Evolutionary conservation across 257 asterid species (phyloP).

Genomic region (Thymus quinquecostatus): DNA sequence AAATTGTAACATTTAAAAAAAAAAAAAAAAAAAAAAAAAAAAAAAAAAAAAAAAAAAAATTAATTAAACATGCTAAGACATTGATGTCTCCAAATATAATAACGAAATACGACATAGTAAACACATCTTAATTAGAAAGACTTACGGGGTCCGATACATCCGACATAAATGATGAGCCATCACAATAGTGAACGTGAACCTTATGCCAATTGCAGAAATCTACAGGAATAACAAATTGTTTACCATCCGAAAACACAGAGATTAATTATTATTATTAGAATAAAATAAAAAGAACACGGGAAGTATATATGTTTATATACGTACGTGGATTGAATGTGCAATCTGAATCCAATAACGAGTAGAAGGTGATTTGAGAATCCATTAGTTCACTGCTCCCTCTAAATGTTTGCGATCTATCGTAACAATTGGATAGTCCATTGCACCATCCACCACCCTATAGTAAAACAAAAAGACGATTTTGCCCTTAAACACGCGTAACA

Average conservation of each 20-base stretch:
- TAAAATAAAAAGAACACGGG: too few species aligned
- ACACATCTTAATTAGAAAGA: not conserved
- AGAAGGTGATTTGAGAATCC: not conserved
- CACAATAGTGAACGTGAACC: conserved; percentile 39
- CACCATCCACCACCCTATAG: conserved; percentile 47
- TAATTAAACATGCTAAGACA: not conserved
- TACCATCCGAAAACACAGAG: not conserved
- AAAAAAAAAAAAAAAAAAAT: too few species aligned
- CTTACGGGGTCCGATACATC: conserved; percentile 43
- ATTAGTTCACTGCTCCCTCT: conserved; percentile 5
- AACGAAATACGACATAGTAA: not conserved
- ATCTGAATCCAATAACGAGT: conserved; percentile 1
- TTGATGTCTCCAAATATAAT: too few species aligned
- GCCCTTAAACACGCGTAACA: too few species aligned
- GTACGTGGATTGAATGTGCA: not conserved
- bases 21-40: too few species aligned
- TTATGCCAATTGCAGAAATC: conserved; percentile 46
- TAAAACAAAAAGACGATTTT: too few species aligned
- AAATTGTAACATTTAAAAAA: not conserved
- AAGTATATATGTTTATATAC: not conserved
- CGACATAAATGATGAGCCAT: conserved; percentile 40
- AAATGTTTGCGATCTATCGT: not conserved
- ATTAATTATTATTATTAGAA: not conserved
- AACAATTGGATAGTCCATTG: not conserved
- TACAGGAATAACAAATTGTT: not conserved